Evolutionary conservation across 805 yeast genomes (phyloP), one percentile per base, ranked within the genome.

Genomic region (Phaffomyces opuntiae): DNA sequence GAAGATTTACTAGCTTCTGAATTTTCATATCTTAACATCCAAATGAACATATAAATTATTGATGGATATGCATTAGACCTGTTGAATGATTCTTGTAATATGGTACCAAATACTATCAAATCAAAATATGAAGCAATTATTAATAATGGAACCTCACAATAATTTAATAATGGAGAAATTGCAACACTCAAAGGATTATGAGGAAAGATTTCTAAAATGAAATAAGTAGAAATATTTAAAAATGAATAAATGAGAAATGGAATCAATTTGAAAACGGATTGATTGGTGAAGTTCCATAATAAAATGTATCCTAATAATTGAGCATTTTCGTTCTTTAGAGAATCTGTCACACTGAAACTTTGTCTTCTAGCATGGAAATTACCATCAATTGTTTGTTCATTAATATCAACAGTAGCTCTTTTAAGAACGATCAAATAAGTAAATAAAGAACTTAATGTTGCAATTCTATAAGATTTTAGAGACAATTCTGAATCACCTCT

Each of bases 171-270:
- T 1, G 74, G 75, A 7, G 57, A 42, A 6, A 68, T 26, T 0
- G 72, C 72, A 29, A 50, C 39, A 14, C 70, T 56, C 12, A 70
- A 52, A 2, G 56, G 54, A 13, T 55, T 55, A 1, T 52, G 46
- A 1, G 73, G 70, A 40, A 60, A 65, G 8, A 61, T 51, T 35
- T 70, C 73, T 31, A 56, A 46, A 5, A 62, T 57, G 38, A 63
- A 53, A 46, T 56, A 68, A 21, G 63, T 60, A 27, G 64, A 53
- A 35, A 69, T 49, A 47, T 71, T 71, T 44, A 71, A 54, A n/a
- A 63, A 53, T 4, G 75, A 69, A 49, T 69, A 71, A 9, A 64
- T 57, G n/a, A 64, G 61, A 52, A 69, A 70, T 2, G 75, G 74
- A 26, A 65, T 46, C 38, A 71, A 48, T 48, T 71, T 71, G 34